phyloP scores from a whole-genome alignment of 495 filamentous ascomycete genomes.

The Xylaria venustula region DNA sequence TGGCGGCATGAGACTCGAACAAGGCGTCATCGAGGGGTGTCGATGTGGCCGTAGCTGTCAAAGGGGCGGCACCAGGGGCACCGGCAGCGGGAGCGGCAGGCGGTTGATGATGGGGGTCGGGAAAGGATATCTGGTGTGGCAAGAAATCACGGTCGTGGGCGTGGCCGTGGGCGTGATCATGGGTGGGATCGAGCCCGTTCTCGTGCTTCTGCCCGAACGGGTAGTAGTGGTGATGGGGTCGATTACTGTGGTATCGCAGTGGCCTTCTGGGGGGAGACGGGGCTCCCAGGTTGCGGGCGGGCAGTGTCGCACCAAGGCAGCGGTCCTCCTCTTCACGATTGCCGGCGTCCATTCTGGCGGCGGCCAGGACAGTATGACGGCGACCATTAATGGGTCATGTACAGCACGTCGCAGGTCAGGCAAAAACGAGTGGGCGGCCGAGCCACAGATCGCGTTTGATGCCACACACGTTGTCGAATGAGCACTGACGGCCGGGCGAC shows the following conservation, averaged over 20 bases:
- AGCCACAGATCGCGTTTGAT: constrained; percentile 14
- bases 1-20: constrained; percentile 36
- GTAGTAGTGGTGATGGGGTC: constrained; percentile 13
- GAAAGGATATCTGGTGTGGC: constrained; percentile 17
- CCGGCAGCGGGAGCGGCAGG: not conserved
- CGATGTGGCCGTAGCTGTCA: constrained; percentile 5
- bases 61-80: not conserved
- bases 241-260: constrained; percentile 24
- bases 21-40: constrained; percentile 21
- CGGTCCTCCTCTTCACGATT: constrained; percentile 33
- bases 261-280: constrained; percentile 27
- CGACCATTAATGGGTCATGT: constrained; percentile 17
- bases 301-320: constrained; percentile 33
- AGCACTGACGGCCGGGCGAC: constrained; percentile 9
- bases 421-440: constrained; percentile 17
- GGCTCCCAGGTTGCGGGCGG: constrained; percentile 31
- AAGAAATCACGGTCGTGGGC: constrained; percentile 22
- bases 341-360: constrained; percentile 21
- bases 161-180: constrained; percentile 18
- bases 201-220: constrained; percentile 16
- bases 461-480: constrained; percentile 18
- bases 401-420: constrained; percentile 17
- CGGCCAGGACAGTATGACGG: constrained; percentile 19
- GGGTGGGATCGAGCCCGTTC: constrained; percentile 11
- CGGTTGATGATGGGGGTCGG: constrained; percentile 14